Percentiles rank a stretch among this genome's conserved stretches.
Conservation (phyloP, 2,329 filamentous ascomycete genomes). For the Elsinoe perseae region DNA sequence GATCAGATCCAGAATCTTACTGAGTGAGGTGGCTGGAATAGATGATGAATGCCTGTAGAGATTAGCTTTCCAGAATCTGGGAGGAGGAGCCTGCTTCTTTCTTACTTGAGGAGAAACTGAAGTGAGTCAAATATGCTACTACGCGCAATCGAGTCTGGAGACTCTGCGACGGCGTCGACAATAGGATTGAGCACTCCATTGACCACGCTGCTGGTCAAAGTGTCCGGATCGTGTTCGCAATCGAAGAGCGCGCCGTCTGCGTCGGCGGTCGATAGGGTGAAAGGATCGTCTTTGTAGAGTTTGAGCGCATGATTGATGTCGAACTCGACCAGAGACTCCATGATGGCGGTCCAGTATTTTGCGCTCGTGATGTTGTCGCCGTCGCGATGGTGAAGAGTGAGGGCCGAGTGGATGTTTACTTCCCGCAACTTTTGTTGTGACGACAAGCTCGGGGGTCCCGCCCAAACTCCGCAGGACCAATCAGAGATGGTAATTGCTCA, state of each 20-base stretch:
- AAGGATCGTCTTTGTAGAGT: conserved; percentile 89
- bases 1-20: conserved; percentile 87
- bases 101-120: conserved; percentile 95
- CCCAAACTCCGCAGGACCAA: conserved; percentile 4
- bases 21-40: conserved; percentile 72
- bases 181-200: conserved; percentile 86
- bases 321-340: conserved; percentile 50
- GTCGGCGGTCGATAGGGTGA: conserved; percentile 73
- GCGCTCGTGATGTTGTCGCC: background rate
- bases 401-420: background rate
- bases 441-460: background rate
- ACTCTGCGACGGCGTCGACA: conserved; percentile 84
- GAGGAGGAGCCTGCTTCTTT: background rate
- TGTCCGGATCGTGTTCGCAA: conserved; percentile 85
- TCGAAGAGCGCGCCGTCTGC: conserved; percentile 76
- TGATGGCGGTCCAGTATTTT: conserved; percentile 8
- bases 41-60: conserved; percentile 69
- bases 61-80: background rate
- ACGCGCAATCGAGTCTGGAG: conserved; percentile 77
- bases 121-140: conserved; percentile 80
- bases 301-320: conserved; percentile 96
- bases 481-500: background rate
- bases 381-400: no score
- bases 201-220: conserved; percentile 67
- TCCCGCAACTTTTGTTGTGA: background rate